Percentiles rank a stretch among this genome's conserved stretches.
Conservation (phyloP, 352 stramenopile genomes). For the Saprolegnia parasitica region DNA sequence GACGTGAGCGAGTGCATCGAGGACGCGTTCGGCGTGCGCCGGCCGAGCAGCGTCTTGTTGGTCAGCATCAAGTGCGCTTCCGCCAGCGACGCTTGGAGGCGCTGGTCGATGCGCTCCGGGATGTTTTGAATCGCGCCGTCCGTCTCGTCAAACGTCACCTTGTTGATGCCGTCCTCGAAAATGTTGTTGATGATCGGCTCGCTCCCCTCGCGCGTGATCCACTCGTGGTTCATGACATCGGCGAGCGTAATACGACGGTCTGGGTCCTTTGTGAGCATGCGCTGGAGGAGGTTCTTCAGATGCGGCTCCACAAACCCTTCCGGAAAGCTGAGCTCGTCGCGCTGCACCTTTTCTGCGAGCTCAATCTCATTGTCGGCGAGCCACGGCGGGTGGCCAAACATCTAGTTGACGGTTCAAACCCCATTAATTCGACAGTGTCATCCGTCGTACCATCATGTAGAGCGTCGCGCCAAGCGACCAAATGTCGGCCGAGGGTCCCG, state of each 20-base stretch:
- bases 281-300: constrained; percentile 85
- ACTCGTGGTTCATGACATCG: constrained; percentile 88
- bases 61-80: constrained; percentile 78
- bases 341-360: constrained; percentile 77
- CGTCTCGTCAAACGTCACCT: constrained; percentile 77
- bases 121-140: constrained; percentile 85
- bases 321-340: constrained; percentile 82
- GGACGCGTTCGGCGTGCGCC: constrained; percentile 14
- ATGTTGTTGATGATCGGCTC: constrained; percentile 59
- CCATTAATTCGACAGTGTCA: too few relatives aligned
- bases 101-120: constrained; percentile 75
- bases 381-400: constrained; percentile 85
- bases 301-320: constrained; percentile 77
- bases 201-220: constrained; percentile 90
- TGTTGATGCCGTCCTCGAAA: constrained; percentile 53
- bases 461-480: constrained; percentile 89
- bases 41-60: constrained; percentile 40
- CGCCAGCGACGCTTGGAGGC: constrained; percentile 61
- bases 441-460: constrained; percentile 86
- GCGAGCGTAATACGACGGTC: constrained; percentile 68
- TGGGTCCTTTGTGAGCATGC: constrained; percentile 89
- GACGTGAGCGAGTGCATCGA: constrained; percentile 26
- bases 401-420: constrained; percentile 27
- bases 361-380: constrained; percentile 88
- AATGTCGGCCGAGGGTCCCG: constrained; percentile 76